Evolutionary conservation across 2,329 filamentous ascomycete species (phyloP), one percentile per base, ranked within the genome.

Genomic region (Apiospora hydei): DNA sequence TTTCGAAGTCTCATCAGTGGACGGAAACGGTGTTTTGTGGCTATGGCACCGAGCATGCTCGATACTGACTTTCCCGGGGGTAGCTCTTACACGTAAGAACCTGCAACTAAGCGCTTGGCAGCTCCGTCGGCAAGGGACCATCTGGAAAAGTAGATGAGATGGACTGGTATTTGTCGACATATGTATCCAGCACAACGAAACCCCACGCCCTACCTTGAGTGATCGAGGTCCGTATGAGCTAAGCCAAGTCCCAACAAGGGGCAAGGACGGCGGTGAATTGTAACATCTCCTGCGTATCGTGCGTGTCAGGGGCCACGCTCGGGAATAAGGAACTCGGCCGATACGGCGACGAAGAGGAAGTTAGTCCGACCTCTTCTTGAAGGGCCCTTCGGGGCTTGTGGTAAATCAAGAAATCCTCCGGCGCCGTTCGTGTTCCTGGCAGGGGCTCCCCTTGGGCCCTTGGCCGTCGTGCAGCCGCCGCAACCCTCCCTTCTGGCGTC

Each of bases 361-460:
- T 21, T 10, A 38, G 7, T 38, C 53, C 18, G 53, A 21, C 11
- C 18, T 21, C 10, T 14, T 21, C 16, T 51, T 24, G n/a, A 16
- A 64, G 34, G 34, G 2, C 46, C 46, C 57, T 41, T 41, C 57
- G 57, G 57, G 57, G 57, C 30, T 41, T n/a, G 57, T 10, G 21
- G 30, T 24, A n/a, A 64, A 64, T 64, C 57, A 21, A 64, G 57
- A 64, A 64, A 41, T 61, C 57, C 30, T 64, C 30, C 57, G 30
- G 34, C 34, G 57, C 57, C 57, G 57, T 41, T 41, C 11, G 57
- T 38, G 57, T 64, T n/a, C 30, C 57, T 64, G 57, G 57, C 34
- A 41, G 11, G 41, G 34, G 53, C 26, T 4, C 7, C 38, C 34
- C 34, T 34, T 34, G 34, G n/a, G n/a, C n/a, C 26, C 30, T 21